Evolutionary conservation across 1,284 basidiomycete genomes (phyloP), one percentile per base, ranked within the genome.

Genomic region (Fomitopsis schrenkii): DNA sequence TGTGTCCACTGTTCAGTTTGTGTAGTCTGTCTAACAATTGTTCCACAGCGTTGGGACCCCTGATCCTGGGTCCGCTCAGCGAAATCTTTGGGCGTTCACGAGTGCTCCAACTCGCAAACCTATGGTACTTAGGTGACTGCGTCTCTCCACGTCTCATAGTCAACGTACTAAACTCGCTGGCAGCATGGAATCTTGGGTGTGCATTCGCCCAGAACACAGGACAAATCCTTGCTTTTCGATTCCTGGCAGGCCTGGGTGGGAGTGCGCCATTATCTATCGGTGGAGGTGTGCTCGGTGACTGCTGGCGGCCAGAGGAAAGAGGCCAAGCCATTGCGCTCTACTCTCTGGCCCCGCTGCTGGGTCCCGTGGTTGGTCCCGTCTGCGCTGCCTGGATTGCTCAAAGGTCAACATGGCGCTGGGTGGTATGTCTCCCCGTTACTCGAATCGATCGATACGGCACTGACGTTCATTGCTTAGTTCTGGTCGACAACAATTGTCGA

Each of bases 171-270:
- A 60, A 19, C n/a, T 30, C 15, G 9, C 30, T 26, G 14, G 3
- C 50, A 88, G 86, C 75, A 3, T 90, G 86, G 85, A 91, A 89
- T 68, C 63, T 86, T 1, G 85, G 71, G 2, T 90, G 88, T 64
- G 84, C 86, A 0, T 90, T 89, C 62, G 84, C 88, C 0, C 80
- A 81, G 57, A 88, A 77, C 57, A 77, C 78, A 58, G 73, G 71
- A 0, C 82, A 90, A 63, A 72, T 90, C 1, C 81, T 89, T 40
- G 85, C 76, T 0, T 91, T 91, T 69, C 81, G 88, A 42, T 82
- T 91, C 64, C 71, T 91, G 22, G 73, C 90, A 2, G 85, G 88
- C 10, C 62, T 90, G 7, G 85, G 87, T 54, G 85, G 87, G 17
- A 86, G 85, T 66, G 84, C 87, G 1, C 84, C 87, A 28, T 72